These are phyloP conservation scores for Paramecium tetraurelia DNA, from an alignment of 73 alveolate species.

Conservation along the genomic window DNA sequence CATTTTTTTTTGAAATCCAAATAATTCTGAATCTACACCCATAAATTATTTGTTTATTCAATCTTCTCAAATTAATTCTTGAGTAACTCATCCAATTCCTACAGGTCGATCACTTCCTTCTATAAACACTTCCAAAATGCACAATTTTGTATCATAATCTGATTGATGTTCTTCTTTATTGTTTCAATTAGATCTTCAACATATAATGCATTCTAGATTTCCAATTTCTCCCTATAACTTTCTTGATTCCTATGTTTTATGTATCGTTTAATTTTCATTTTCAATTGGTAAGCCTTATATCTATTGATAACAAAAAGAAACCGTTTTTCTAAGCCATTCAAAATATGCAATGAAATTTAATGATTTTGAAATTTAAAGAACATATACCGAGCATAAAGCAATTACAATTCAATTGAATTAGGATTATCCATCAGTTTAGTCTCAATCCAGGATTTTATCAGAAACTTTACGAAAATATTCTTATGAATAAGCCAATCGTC, in stretches of 20 bases:
- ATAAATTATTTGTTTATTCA: conserved; percentile 17
- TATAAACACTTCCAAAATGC: conserved; percentile 49
- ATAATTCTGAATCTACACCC: conserved; percentile 19
- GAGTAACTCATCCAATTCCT: conserved; percentile 38
- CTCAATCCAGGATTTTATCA: conserved; percentile 51
- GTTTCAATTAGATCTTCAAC: conserved; percentile 27
- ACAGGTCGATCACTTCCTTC: neutral
- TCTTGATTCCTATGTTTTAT: conserved; percentile 25
- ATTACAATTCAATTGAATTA: neutral
- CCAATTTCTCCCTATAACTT: conserved; percentile 42
- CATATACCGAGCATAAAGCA: conserved; percentile 33
- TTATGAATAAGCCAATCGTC: conserved; percentile 29
- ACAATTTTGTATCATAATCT: conserved; percentile 4
- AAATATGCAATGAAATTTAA: conserved; percentile 16
- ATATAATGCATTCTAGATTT: conserved; percentile 8
- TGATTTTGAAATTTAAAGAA: conserved; percentile 40
- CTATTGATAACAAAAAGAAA: neutral
- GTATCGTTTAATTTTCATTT: neutral
- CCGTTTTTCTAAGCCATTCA: conserved; percentile 25
- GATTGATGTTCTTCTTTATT: neutral
- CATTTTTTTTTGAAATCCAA: conserved; percentile 52
- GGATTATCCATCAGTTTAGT: neutral
- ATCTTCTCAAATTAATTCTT: neutral
- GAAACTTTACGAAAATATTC: conserved; percentile 5
- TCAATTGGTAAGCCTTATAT: neutral